Evolutionary conservation across 2,329 filamentous ascomycete species (phyloP).

Genomic region (Neonectria ditissima): DNA sequence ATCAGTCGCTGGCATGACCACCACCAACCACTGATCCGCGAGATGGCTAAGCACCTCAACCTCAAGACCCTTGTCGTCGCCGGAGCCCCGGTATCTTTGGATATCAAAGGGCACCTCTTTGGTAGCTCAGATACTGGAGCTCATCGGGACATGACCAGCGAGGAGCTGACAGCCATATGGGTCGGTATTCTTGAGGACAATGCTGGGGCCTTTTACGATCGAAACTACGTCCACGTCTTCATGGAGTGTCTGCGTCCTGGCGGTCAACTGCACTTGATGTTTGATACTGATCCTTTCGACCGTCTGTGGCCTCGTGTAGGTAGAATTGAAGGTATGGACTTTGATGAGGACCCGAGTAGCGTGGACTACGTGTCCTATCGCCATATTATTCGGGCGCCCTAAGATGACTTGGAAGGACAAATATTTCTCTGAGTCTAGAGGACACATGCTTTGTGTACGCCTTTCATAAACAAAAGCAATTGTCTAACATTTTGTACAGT

Average conservation of each 20-base stretch:
- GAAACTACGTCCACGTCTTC: slow-evolving; percentile 15
- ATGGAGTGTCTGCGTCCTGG: slow-evolving; percentile 28
- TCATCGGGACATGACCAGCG: neutral
- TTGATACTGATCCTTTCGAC: neutral
- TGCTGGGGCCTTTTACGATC: neutral
- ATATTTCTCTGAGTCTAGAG: neutral
- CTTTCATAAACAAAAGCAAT: neutral
- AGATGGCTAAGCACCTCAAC: slow-evolving; percentile 16
- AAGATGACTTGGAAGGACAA: neutral
- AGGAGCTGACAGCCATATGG: slow-evolving; percentile 1
- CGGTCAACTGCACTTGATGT: slow-evolving; percentile 24
- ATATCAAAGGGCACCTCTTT: neutral
- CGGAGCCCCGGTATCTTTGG: slow-evolving; percentile 8
- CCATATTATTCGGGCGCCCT: neutral
- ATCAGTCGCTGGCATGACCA: neutral
- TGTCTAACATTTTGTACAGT: slow-evolving; percentile 16
- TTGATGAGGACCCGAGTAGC: neutral
- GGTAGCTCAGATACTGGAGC: neutral
- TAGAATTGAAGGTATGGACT: neutral
- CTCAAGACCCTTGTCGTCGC: slow-evolving; percentile 30
- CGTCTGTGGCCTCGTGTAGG: neutral
- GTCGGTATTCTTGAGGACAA: slow-evolving; percentile 16
- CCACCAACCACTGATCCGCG: neutral
- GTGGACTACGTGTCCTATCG: neutral
- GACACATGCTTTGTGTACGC: neutral